Evolutionary conservation across 225 moss, liverwort and hornwort genomes (phyloP), one percentile per base, ranked within the genome.

Genomic region (Straminergon stramineum): DNA sequence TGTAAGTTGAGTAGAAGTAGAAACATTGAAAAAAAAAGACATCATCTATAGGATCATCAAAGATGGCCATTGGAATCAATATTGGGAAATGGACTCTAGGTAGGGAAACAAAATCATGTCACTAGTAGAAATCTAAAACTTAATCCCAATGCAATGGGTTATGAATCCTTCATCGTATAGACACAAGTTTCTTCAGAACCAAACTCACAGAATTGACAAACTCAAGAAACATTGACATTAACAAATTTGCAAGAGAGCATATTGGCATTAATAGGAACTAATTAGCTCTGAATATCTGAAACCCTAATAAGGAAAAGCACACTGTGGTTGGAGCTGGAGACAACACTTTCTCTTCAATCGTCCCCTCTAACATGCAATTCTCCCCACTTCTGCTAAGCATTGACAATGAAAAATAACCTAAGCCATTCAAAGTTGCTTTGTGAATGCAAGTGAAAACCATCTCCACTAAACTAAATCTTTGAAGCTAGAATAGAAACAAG

Each of bases 11-110:
- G 2, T 31, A 64, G 32, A 64, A 64, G 32, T 15, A 64, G 16
- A 0, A 66, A 35, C 18, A n/a, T 3, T 2, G 4, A n/a, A n/a
- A 32, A 65, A 68, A 4, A 20, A 12, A 6, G 2, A 68, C 7
- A n/a, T 6, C n/a, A 68, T 21, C 4, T 12, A 0, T 1, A 0
- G 4, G 4, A 0, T 19, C 6, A 0, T 68, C n/a, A 22, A 68
- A n/a, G 6, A 22, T 7, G n/a, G n/a, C 6, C 22, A n/a, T 21
- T 0, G 3, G 4, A 11, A 20, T 6, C 0, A 2, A 0, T 35
- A 3, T 2, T 1, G 35, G 11, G 12, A 37, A 37, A 20, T 11
- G 11, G 68, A 1, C 8, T 30, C 2, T 8, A 31, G 4, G 1
- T 34, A 34, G 16, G 4, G 28, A 66, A 18, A 18, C 3, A 18